Percentiles rank a stretch among this genome's conserved stretches.
Conservation (phyloP, 345 rosid species). For the Linum tenue region DNA sequence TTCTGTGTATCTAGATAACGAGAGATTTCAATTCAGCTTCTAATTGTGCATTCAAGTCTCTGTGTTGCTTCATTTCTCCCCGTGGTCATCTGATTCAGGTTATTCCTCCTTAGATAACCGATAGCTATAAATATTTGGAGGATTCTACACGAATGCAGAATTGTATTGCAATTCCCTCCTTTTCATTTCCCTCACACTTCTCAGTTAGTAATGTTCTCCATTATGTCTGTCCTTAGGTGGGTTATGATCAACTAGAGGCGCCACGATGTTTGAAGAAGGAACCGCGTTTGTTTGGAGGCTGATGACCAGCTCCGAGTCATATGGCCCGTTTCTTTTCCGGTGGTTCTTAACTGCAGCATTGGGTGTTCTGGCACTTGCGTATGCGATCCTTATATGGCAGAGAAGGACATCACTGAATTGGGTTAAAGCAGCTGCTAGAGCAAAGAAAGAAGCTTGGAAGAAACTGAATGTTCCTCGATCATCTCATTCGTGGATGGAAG, state of each 20-base stretch:
- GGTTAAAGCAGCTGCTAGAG: slow-evolving; percentile 57
- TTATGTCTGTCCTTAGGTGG: background rate
- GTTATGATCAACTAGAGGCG: slow-evolving; percentile 9
- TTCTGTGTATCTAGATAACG: too few species aligned
- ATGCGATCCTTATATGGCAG: slow-evolving; percentile 52
- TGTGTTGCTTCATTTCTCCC: too few species aligned
- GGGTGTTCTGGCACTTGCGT: slow-evolving; percentile 33
- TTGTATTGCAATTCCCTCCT: background rate
- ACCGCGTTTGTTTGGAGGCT: slow-evolving; percentile 30
- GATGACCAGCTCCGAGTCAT: slow-evolving; percentile 22
- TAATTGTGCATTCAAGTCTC: too few species aligned
- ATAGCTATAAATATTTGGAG: too few species aligned
- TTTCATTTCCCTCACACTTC: background rate
- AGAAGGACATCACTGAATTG: slow-evolving; percentile 41
- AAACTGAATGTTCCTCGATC: slow-evolving; percentile 49
- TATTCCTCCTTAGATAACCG: too few species aligned
- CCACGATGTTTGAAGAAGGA: slow-evolving; percentile 40
- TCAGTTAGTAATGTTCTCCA: background rate
- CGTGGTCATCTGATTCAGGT: too few species aligned
- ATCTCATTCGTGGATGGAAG: slow-evolving; percentile 50
- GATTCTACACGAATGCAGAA: background rate
- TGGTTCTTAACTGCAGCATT: slow-evolving; percentile 39
- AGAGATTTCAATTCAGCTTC: too few species aligned
- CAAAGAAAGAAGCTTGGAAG: slow-evolving; percentile 48
- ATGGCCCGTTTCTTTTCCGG: slow-evolving; percentile 33